Base-by-base conservation (phyloP, 192 early-diverging fungal genomes). In the Umbelopsis ramanniana region DNA sequence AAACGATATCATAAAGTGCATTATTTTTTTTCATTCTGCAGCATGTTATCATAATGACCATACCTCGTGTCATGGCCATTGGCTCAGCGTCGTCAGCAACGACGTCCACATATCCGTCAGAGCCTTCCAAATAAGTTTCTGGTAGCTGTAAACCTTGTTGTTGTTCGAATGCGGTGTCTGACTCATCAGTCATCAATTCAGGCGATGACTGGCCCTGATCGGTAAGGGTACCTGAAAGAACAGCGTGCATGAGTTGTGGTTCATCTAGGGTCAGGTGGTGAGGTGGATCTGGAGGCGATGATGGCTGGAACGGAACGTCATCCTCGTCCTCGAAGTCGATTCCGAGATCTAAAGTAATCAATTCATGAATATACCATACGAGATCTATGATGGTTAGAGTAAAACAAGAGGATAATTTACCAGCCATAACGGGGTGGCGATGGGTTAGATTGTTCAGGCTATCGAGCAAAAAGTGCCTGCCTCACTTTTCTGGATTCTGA, bases 1-100 rank as follows among this genome's bases (percentile, higher is more conserved):
- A 43, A 1, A 7, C 6, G 6, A 43, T 43, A 11, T 12, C 40
- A 43, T 43, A 12, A 0, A 43, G 8, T 4, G 11, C 6, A 43
- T 43, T 5, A 2, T 43, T 43, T 43, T 43, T 11, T 43, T 12
- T 43, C 17, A 1, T 5, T 6, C 17, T 15, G 7, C 48, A 50
- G 15, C 15, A 21, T 50, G 17, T 21, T 17, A 6, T 29, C 29
- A 50, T 50, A 50, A 21, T 21, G 48, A 50, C 33, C 26, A 37
- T 63, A 63, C 57, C 57, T 63, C 57, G 57, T 63, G 57, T 63
- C 57, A 63, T 26, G 35, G 57, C 33, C 57, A 63, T 63, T 7
- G 57, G 57, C 19, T 63, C 57, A 19, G 57, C 57, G 8, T 63
- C 57, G 57, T 63, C 57, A 63, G 54, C 24, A 24, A 35, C 8